Base-by-base conservation (phyloP, 2,329 filamentous ascomycete genomes). In the Alternaria gaisen region DNA sequence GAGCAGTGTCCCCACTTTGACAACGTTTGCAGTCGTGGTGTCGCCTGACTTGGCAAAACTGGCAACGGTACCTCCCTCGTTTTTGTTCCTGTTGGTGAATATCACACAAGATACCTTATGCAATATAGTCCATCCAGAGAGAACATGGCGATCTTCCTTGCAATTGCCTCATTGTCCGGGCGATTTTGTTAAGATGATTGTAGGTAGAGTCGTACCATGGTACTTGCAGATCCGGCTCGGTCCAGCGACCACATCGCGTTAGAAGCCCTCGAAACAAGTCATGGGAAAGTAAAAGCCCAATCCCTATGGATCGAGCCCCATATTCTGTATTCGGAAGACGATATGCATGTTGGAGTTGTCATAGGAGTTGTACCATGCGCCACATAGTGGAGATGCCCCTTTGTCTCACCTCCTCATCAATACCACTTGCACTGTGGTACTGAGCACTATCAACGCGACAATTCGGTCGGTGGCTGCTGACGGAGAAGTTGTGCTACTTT, bases 171-270 rank as follows among this genome's bases (percentile, higher is more conserved):
- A 26, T 53, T 8, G 9, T 40, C 36, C 9, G 22, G 16, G 41
- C 16, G 32, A 6, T 18, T n/a, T 44, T 24, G 32, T 20, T 22
- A 30, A 12, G 18, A 32, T 46, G 41, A 18, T 14, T n/a, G 18
- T 18, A 24, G 32, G 20, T 41, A 36, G 43, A 34, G 18, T 20
- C 38, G 26, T 53, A 42, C 53, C 41, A 38, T 38, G 53, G 53
- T 47, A 47, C 41, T 28, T 41, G 28, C 14, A 16, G 16, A 34
- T 40, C 16, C 42, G 30, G 53, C 41, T 55, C 30, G 30, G 53
- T 38, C n/a, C 30, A 55, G 14, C 30, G 26, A 47, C 53, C 51
- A 53, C 51, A 38, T 53, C 22, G 51, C 26, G 51, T 53, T 24
- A 32, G 38, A 53, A 32, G 28, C 20, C 10, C 38, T n/a, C 6